Conservation (phyloP, 2,329 filamentous ascomycete genomes). For the Diaporthe destruens region DNA sequence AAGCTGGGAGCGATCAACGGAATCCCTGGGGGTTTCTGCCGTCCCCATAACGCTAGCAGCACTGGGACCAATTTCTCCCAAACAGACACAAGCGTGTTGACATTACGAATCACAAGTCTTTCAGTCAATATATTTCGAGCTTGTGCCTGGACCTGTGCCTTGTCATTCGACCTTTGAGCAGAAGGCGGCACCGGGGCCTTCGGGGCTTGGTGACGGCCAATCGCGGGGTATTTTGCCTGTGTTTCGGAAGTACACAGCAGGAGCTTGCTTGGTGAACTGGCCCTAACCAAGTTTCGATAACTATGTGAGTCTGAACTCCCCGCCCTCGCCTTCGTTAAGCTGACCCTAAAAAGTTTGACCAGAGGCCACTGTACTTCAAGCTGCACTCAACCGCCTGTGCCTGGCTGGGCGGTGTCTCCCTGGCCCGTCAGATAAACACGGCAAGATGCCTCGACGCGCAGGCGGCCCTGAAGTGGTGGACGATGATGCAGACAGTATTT, state of each 20-base stretch:
- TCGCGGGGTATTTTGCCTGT: background rate
- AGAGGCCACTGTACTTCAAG: background rate
- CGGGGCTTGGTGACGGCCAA: background rate
- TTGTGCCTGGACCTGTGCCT: background rate
- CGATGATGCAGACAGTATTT: conserved; percentile 65
- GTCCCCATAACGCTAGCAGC: background rate
- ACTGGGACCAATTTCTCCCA: background rate
- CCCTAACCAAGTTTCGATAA: background rate
- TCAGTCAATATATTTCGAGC: background rate
- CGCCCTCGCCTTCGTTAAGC: conserved; percentile 1
- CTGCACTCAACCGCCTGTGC: background rate
- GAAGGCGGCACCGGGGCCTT: background rate
- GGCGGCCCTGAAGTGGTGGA: conserved; percentile 23
- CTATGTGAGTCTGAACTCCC: background rate
- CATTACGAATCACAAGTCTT: background rate
- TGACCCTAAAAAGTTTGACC: background rate
- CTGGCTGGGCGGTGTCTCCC: background rate
- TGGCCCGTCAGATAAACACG: conserved; percentile 5
- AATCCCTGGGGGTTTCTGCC: background rate
- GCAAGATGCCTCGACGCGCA: conserved; percentile 11
- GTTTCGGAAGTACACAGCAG: background rate
- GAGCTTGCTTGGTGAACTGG: background rate
- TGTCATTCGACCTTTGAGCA: background rate
- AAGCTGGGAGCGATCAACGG: background rate
- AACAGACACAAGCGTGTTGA: background rate